Evolutionary conservation across 2,329 filamentous ascomycete species (phyloP).

Genomic region (Sphaerulina musiva): DNA sequence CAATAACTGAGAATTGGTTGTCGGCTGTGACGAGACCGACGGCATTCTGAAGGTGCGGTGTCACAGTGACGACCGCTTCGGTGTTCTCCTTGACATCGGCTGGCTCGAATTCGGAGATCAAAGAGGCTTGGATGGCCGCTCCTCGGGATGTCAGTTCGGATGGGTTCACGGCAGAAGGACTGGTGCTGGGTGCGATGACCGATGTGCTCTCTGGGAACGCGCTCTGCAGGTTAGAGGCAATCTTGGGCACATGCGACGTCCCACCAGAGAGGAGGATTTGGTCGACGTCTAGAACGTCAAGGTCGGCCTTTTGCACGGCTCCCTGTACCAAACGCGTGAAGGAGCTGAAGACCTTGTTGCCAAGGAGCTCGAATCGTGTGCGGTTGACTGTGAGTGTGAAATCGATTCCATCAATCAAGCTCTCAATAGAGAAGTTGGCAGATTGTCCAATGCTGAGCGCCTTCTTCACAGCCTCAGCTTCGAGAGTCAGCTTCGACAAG

Average conservation of each 20-base stretch:
- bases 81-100: conserved; percentile 94
- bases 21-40: conserved; percentile 73
- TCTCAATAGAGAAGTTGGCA: conserved; percentile 89
- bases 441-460: conserved; percentile 81
- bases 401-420: conserved; percentile 79
- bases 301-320: conserved; percentile 81
- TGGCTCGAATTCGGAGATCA: conserved; percentile 90
- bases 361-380: conserved; percentile 83
- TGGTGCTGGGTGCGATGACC: conserved; percentile 78
- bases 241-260: conserved; percentile 86
- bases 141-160: conserved; percentile 83
- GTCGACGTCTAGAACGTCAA: conserved; percentile 88
- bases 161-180: conserved; percentile 75
- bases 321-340: conserved; percentile 80
- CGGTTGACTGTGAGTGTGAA: conserved; percentile 90
- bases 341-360: conserved; percentile 76
- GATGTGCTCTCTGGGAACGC: conserved; percentile 76
- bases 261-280: conserved; percentile 92
- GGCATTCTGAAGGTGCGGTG: conserved; percentile 80
- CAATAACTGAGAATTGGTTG: conserved; percentile 71
- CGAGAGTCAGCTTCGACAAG: conserved; percentile 85
- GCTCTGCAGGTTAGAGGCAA: conserved; percentile 69
- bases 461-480: conserved; percentile 88
- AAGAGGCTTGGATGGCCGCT: conserved; percentile 87
- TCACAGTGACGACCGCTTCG: conserved; percentile 88